These are phyloP conservation scores for Pythium dissotocum DNA, from an alignment of 352 stramenopile genomes.

Conservation along the genomic window DNA sequence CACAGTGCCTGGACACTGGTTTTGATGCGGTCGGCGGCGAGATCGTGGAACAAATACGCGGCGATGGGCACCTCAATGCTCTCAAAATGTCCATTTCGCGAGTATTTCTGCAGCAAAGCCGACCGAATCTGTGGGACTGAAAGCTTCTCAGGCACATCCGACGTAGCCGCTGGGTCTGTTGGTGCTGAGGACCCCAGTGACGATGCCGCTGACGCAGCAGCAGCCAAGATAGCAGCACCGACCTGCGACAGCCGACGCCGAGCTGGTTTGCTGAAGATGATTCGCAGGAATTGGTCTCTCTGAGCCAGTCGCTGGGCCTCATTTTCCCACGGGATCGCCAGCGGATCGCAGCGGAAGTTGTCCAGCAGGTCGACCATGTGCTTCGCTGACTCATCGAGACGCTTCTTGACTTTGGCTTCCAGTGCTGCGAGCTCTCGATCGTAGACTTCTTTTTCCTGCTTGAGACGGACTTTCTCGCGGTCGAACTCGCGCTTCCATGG, in stretches of 20 bases:
- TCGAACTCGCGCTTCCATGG: constrained; percentile 76
- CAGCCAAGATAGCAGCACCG: constrained; percentile 13
- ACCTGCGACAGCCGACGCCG: constrained; percentile 31
- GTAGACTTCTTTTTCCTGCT: constrained; percentile 75
- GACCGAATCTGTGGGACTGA: constrained; percentile 52
- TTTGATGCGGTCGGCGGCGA: constrained; percentile 36
- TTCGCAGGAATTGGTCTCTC: constrained; percentile 50
- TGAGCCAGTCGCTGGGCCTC: constrained; percentile 49
- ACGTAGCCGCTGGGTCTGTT: not conserved
- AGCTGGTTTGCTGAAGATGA: constrained; percentile 65
- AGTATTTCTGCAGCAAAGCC: constrained; percentile 75
- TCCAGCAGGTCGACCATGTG: constrained; percentile 70
- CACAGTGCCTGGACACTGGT: constrained; percentile 28
- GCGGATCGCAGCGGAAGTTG: constrained; percentile 53
- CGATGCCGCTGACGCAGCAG: not conserved
- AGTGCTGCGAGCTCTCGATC: constrained; percentile 57
- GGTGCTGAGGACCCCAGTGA: not conserved
- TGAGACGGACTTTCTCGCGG: constrained; percentile 48
- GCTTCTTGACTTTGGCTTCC: constrained; percentile 74
- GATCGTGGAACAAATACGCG: constrained; percentile 40
- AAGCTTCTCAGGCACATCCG: constrained; percentile 39
- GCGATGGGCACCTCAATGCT: constrained; percentile 23
- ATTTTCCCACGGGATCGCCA: constrained; percentile 56
- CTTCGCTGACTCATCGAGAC: constrained; percentile 69
- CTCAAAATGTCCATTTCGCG: constrained; percentile 78